Conservation (phyloP, 2,329 filamentous ascomycete genomes). For the Lasiodiplodia hormozganensis region DNA sequence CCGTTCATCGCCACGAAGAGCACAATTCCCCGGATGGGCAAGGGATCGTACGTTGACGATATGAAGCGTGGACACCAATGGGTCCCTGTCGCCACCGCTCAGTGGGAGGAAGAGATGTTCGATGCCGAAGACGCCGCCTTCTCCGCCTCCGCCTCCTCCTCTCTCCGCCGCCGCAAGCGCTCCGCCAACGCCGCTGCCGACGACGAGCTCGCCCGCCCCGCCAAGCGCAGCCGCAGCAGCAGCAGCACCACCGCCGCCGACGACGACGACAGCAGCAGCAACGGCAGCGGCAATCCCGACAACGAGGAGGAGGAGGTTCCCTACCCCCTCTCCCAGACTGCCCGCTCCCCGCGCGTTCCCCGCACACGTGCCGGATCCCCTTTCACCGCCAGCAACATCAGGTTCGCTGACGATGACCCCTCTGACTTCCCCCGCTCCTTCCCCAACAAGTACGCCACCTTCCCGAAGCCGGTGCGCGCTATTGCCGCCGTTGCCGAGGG, state of each 20-base stretch:
- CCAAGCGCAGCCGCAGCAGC: neutral
- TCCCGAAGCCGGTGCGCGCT: neutral
- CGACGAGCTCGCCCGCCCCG: neutral
- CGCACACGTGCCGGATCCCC: neutral
- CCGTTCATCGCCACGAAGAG: neutral
- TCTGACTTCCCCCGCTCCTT: neutral
- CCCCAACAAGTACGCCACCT: neutral
- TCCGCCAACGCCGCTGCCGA: neutral
- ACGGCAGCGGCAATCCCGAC: neutral
- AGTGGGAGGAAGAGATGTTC: conserved; percentile 17
- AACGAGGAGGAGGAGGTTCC: neutral
- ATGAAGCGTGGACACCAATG: neutral
- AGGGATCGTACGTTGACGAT: neutral
- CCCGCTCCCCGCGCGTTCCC: neutral
- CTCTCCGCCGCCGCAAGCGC: neutral
- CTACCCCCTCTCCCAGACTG: neutral
- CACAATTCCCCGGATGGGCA: neutral
- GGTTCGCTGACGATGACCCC: no score
- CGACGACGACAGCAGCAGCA: no score
- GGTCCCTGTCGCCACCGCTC: neutral
- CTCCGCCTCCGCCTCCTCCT: neutral
- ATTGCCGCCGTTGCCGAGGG: conserved; percentile 1
- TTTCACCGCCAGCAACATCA: neutral
- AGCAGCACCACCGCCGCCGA: neutral
- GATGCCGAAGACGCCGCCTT: neutral